Conservation (phyloP, 306 rosid species). For the Corylus avellana region DNA sequence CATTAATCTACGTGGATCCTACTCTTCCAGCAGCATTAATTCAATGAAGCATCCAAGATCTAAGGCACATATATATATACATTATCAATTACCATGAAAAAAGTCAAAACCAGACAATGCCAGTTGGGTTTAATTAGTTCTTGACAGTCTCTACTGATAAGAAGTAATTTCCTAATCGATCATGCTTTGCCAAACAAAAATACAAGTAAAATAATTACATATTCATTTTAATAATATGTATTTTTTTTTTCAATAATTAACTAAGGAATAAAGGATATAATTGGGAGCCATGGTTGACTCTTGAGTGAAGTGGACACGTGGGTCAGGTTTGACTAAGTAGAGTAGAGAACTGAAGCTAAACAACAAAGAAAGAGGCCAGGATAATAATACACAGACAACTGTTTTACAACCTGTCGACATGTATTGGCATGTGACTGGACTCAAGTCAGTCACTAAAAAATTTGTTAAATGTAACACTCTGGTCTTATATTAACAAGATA, state of each 20-base stretch:
- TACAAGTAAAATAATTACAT: not conserved
- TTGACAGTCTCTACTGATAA: conserved; percentile 2
- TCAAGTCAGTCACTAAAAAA: too few relatives aligned
- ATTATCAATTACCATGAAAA: too few relatives aligned
- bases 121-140: conserved; percentile 30
- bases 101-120: conserved; percentile 28
- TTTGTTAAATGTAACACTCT: too few relatives aligned
- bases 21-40: too few relatives aligned
- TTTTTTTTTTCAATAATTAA: not conserved
- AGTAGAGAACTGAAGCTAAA: not conserved
- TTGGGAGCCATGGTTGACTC: not conserved
- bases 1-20: too few relatives aligned
- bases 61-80: too few relatives aligned
- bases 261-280: not conserved
- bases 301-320: not conserved
- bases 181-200: not conserved
- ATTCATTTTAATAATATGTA: not conserved
- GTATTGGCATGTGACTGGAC: too few relatives aligned
- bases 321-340: not conserved
- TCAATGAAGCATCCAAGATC: too few relatives aligned
- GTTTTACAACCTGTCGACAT: too few relatives aligned
- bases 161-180: not conserved
- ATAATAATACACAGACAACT: too few relatives aligned
- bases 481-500: too few relatives aligned
- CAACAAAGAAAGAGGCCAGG: too few relatives aligned